Base-by-base conservation (phyloP, 768 basidiomycete genomes). In the Asterophora lycoperdoides region DNA sequence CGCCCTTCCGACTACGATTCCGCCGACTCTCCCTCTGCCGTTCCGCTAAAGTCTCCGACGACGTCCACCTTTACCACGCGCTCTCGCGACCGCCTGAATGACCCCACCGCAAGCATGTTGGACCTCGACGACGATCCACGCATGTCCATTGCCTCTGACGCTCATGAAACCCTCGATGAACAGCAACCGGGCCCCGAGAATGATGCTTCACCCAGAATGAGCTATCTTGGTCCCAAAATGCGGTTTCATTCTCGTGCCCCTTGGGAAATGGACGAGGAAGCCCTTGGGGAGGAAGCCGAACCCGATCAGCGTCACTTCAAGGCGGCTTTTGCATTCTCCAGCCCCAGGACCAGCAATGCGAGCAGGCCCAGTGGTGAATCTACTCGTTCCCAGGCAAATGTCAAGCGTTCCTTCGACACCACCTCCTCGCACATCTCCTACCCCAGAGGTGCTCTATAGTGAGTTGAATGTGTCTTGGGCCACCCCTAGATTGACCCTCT, bases 211-310 rank as follows among this genome's bases (percentile, higher is more conserved):
- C 64, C 74, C 50, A 75, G 83, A 45, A 78, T 89, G 65, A 89
- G 85, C 58, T 68, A 83, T 41, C 79, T 85, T 29, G 89, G 89
- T n/a, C 89, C 89, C 26, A 89, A 81, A 65, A 86, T 90, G 77
- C 81, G 83, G 43, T 81, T 89, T 60, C 86, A 89, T 64, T 86
- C 85, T 53, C 83, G 77, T 19, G 84, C 89, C 14, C 89, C 89
- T 34, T 92, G 89, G 89, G 88, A 90, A 66, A 66, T 75, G 32
- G 84, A 80, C 41, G 79, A 75, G 11, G 74, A 70, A 32, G 33
- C 65, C 3, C 49, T 75, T 2, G 64, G 71, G 26, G 76, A 75
- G 58, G 79, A 73, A 28, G 72, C 73, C 20, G 80, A 81, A 35
- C 57, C 67, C 4, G 74, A 77, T 34, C 69, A 70, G 7, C 46